Conservation (phyloP, 495 filamentous ascomycete genomes). For the Penicillium cinerascens region DNA sequence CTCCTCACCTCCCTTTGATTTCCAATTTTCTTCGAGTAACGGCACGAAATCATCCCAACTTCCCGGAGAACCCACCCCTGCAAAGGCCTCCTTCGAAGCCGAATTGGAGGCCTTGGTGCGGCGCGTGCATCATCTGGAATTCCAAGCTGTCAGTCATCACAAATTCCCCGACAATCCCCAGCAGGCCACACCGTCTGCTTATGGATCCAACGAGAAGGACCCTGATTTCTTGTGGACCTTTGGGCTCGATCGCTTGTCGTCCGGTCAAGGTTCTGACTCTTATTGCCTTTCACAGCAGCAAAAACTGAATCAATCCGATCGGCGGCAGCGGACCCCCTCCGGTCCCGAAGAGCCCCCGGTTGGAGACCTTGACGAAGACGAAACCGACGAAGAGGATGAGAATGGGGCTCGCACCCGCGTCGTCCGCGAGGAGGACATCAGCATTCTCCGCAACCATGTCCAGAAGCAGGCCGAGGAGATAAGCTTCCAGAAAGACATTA, state of each 20-base stretch:
- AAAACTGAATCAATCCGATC: constrained; percentile 32
- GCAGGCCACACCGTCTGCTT: constrained; percentile 50
- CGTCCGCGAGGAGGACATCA: constrained; percentile 67
- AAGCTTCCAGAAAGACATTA: constrained; percentile 66
- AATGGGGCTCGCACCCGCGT: constrained; percentile 33
- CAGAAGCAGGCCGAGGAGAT: constrained; percentile 77
- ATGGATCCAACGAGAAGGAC: constrained; percentile 43
- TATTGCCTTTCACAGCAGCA: constrained; percentile 39
- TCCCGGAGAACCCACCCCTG: constrained; percentile 59
- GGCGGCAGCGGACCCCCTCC: constrained; percentile 23
- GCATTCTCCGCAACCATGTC: constrained; percentile 68
- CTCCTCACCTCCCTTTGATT: constrained; percentile 40
- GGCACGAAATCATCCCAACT: constrained; percentile 50
- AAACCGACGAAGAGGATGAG: constrained; percentile 43
- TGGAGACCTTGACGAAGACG: constrained; percentile 39
- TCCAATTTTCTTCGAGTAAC: constrained; percentile 35
- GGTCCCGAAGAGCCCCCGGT: constrained; percentile 25
- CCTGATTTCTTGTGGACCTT: constrained; percentile 39
- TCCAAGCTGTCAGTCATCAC: constrained; percentile 56
- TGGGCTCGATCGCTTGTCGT: constrained; percentile 39
- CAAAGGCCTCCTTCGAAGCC: constrained; percentile 65
- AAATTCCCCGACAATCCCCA: constrained; percentile 62
- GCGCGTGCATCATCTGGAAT: constrained; percentile 67
- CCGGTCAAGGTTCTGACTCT: constrained; percentile 40
- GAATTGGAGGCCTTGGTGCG: constrained; percentile 67